phyloP scores from a whole-genome alignment of 495 filamentous ascomycete genomes.

The Aspergillus saccharolyticus region DNA sequence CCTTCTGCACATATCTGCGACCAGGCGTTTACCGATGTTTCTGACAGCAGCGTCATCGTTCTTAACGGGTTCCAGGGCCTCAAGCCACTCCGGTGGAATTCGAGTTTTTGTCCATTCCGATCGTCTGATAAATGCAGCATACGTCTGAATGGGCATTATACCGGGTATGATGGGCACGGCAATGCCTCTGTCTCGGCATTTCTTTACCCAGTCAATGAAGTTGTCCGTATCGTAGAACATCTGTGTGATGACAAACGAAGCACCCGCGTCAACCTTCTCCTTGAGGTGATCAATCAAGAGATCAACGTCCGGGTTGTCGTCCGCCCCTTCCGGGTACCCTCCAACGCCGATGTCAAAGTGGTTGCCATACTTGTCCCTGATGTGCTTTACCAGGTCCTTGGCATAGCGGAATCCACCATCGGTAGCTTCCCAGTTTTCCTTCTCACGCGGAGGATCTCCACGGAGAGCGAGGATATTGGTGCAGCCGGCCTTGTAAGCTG shows the following conservation, averaged over 20 bases:
- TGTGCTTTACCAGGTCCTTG: constrained; percentile 89
- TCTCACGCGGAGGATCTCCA: constrained; percentile 91
- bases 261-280: constrained; percentile 95
- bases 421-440: constrained; percentile 85
- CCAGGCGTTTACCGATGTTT: constrained; percentile 80
- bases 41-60: constrained; percentile 92
- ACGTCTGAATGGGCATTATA: constrained; percentile 98
- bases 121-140: constrained; percentile 83
- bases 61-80: constrained; percentile 84
- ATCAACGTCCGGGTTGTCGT: constrained; percentile 84
- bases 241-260: constrained; percentile 91
- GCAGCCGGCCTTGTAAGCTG: constrained; percentile 91
- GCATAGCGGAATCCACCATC: constrained; percentile 88
- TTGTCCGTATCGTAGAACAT: constrained; percentile 99
- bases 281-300: constrained; percentile 87
- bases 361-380: constrained; percentile 80
- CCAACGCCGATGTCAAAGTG: constrained; percentile 98
- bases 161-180: constrained; percentile 89
- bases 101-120: constrained; percentile 82
- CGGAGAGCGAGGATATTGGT: constrained; percentile 95
- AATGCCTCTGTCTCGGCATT: constrained; percentile 79
- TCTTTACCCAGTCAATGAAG: constrained; percentile 85
- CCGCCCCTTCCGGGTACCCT: constrained; percentile 93
- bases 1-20: constrained; percentile 88
- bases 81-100: constrained; percentile 75